These are phyloP conservation scores for Dissophora ornata DNA, from an alignment of 192 early-diverging fungal species.

Conservation along the genomic window DNA sequence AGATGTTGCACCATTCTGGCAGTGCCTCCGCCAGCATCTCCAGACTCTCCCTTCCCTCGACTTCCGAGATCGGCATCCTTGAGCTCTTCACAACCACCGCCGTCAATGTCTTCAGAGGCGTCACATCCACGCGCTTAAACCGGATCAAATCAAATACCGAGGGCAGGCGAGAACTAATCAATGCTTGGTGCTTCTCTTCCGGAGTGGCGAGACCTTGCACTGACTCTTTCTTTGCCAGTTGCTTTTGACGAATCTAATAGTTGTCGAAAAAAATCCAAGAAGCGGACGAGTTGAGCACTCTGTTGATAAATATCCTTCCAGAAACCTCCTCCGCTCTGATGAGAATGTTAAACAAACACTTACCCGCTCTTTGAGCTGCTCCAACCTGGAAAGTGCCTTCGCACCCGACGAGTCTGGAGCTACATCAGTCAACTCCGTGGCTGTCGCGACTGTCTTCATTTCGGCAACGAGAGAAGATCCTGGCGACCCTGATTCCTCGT, in stretches of 20 bases:
- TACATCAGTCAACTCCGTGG: not conserved
- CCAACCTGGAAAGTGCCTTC: constrained; percentile 17
- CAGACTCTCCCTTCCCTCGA: constrained; percentile 30
- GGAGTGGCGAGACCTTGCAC: constrained; percentile 2
- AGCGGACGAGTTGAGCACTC: too few species aligned
- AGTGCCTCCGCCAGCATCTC: constrained; percentile 33
- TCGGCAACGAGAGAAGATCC: not conserved
- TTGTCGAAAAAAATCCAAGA: not conserved
- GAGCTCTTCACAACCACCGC: constrained; percentile 38
- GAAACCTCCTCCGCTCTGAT: too few species aligned
- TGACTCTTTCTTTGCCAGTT: constrained; percentile 24
- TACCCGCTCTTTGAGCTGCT: constrained; percentile 46
- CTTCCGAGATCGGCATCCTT: constrained; percentile 36
- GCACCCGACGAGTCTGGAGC: not conserved
- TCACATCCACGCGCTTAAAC: constrained; percentile 47
- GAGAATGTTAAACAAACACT: not conserved
- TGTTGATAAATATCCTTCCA: too few species aligned
- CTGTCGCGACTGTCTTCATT: not conserved
- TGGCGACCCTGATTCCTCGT: not conserved
- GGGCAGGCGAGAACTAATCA: constrained; percentile 26
- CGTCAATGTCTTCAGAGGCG: constrained; percentile 14
- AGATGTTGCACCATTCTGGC: constrained; percentile 47
- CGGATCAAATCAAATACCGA: constrained; percentile 44
- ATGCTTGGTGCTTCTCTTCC: constrained; percentile 24
- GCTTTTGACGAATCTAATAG: constrained; percentile 32